Conservation (phyloP, 1,284 basidiomycete species). For the Heterobasidion occidentale region DNA sequence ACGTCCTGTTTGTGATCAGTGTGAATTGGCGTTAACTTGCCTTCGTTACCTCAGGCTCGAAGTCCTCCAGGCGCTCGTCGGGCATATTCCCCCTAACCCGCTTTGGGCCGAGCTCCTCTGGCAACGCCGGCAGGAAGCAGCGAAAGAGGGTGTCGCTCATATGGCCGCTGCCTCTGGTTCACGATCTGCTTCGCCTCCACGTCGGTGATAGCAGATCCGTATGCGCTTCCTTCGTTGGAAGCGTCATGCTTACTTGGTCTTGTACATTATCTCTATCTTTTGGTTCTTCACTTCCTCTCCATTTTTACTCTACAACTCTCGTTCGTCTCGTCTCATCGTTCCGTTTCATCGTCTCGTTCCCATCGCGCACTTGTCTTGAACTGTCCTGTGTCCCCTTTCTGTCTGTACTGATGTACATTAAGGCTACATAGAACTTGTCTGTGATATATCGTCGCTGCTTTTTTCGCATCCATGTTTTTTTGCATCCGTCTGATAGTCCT, state of each 20-base stretch:
- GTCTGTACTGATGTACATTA: neutral
- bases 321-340: neutral
- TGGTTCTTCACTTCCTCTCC: neutral
- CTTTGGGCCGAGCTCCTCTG: conserved; percentile 86
- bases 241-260: no score
- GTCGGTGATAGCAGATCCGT: no score
- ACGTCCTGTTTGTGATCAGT: conserved; percentile 3
- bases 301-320: neutral
- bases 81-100: conserved; percentile 82
- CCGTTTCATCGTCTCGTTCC: neutral
- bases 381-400: neutral
- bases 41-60: conserved; percentile 53
- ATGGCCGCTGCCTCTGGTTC: neutral
- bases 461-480: neutral
- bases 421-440: neutral
- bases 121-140: conserved; percentile 54
- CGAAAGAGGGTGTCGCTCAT: neutral
- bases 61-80: conserved; percentile 72
- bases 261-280: neutral
- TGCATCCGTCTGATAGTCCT: neutral
- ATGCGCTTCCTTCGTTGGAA: no score
- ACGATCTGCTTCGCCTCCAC: neutral
- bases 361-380: neutral
- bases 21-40: neutral
- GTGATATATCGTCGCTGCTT: neutral